Conservation (phyloP, 2,329 filamentous ascomycete species). For the Pseudogymnoascus sp. region DNA sequence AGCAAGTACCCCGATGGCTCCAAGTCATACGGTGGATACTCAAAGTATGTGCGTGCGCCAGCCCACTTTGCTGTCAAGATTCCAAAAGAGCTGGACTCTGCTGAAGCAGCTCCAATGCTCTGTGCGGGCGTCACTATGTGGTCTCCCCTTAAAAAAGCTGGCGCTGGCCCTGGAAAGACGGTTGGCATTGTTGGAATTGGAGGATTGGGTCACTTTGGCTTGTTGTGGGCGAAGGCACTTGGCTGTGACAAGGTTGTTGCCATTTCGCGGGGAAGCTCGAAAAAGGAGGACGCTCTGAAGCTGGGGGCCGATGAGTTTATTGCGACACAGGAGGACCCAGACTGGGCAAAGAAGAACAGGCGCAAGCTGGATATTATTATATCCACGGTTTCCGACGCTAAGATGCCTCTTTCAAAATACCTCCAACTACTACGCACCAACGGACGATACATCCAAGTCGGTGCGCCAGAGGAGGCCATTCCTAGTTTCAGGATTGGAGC, state of each 20-base stretch:
- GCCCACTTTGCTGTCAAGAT: conserved; percentile 53
- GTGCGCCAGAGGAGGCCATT: conserved; percentile 52
- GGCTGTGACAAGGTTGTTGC: conserved; percentile 59
- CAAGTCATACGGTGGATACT: conserved; percentile 44
- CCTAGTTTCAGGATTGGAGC: conserved; percentile 47
- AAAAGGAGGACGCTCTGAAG: conserved; percentile 51
- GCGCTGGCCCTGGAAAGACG: conserved; percentile 59
- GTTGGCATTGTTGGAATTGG: conserved; percentile 68
- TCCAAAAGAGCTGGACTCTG: conserved; percentile 42
- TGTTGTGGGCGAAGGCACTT: conserved; percentile 63
- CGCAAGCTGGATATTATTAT: conserved; percentile 50
- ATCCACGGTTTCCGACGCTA: conserved; percentile 45
- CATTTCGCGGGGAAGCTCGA: conserved; percentile 51
- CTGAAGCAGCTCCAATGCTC: conserved; percentile 57
- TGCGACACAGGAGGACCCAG: conserved; percentile 45
- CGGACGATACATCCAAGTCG: conserved; percentile 58
- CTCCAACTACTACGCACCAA: conserved; percentile 49
- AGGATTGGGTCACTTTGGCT: conserved; percentile 64
- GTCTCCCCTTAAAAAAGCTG: conserved; percentile 58
- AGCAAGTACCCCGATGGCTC: conserved; percentile 25
- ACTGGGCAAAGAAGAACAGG: conserved; percentile 49
- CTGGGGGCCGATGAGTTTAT: conserved; percentile 52
- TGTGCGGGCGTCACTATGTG: conserved; percentile 72
- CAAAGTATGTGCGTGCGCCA: conserved; percentile 35
- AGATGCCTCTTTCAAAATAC: conserved; percentile 57